A percentile compares a stretch with the other conserved stretches of the same genome.
phyloP scores from a whole-genome alignment of 139 green algal species.

The Mychonastes homosphaera region DNA sequence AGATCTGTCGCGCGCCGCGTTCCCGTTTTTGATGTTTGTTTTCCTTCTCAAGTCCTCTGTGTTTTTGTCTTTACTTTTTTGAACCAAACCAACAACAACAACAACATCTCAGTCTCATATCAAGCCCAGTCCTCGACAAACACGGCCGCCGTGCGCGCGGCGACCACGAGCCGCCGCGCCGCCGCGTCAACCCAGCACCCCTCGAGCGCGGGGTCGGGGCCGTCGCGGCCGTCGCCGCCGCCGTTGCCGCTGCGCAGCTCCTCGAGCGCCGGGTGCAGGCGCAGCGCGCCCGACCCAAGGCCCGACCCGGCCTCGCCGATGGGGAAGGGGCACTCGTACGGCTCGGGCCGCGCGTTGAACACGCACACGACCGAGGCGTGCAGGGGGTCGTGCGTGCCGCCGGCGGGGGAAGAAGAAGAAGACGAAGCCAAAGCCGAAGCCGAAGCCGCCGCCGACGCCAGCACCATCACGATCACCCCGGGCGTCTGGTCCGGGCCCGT shows the following conservation, averaged over 20 bases:
- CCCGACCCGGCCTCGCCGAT: not conserved
- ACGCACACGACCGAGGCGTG: conserved; percentile 34
- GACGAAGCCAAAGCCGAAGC: not conserved
- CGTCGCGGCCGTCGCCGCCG: too few relatives aligned
- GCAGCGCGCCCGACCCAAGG: too few relatives aligned
- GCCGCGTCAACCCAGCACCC: not conserved
- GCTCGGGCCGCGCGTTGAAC: conserved; percentile 37
- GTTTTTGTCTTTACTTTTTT: not conserved
- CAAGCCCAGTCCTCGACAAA: not conserved
- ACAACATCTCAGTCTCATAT: not conserved
- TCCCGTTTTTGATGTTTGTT: not conserved
- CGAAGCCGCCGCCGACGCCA: conserved; percentile 30
- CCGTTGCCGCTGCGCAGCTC: too few relatives aligned
- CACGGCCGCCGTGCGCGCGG: conserved; percentile 3
- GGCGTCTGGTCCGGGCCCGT: conserved; percentile 43
- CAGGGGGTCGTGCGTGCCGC: conserved; percentile 26
- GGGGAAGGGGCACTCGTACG: conserved; percentile 9
- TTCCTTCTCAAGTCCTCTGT: not conserved
- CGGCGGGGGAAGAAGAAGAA: not conserved
- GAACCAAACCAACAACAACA: not conserved
- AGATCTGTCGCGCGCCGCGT: not conserved
- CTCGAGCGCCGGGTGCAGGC: conserved; percentile 28
- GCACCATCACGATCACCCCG: conserved; percentile 54
- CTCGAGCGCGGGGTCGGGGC: not conserved
- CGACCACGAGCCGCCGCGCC: not conserved